A percentile compares a stretch with the other conserved stretches of the same genome.
phyloP scores from a whole-genome alignment of 768 basidiomycete species.

The Scleroderma bovista region DNA sequence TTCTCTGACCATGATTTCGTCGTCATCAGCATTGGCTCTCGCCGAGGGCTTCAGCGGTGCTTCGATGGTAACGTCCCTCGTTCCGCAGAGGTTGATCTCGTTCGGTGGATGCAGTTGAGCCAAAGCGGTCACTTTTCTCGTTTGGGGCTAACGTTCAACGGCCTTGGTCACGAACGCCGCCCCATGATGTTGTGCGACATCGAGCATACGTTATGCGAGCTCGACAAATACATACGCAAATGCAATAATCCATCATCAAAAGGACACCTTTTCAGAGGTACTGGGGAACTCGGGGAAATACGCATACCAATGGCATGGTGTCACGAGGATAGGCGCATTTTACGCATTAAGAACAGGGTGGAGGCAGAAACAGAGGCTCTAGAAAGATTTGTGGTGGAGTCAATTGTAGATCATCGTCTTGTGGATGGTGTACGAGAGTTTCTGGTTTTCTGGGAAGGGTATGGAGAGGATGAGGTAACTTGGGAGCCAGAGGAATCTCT shows the following conservation, averaged over 20 bases:
- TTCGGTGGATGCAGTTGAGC: constrained; percentile 56
- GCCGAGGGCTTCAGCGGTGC: constrained; percentile 62
- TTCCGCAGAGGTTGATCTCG: constrained; percentile 50
- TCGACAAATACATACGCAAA: constrained; percentile 67
- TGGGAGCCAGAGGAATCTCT: constrained; percentile 52
- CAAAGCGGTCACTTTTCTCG: constrained; percentile 60
- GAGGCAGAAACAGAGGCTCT: constrained; percentile 28
- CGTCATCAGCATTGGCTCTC: constrained; percentile 60
- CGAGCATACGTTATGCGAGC: constrained; percentile 76
- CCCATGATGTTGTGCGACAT: constrained; percentile 65
- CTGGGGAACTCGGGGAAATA: constrained; percentile 18
- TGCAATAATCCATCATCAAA: constrained; percentile 18
- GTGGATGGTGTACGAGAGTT: constrained; percentile 37
- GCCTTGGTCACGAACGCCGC: constrained; percentile 42
- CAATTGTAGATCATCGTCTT: constrained; percentile 33
- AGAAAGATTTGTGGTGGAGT: constrained; percentile 40
- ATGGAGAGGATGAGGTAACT: constrained; percentile 43
- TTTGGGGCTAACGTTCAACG: constrained; percentile 47
- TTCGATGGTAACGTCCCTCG: constrained; percentile 43
- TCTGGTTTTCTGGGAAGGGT: constrained; percentile 52
- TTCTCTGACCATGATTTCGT: constrained; percentile 69
- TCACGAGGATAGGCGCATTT: constrained; percentile 35
- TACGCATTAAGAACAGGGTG: constrained; percentile 37
- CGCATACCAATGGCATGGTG: constrained; percentile 54
- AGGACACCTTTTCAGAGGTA: constrained; percentile 35